A percentile compares a stretch with the other conserved stretches of the same genome.
These are phyloP conservation scores for Stemphylium vesicarium DNA, from an alignment of 2,329 filamentous ascomycete genomes.

Conservation along the genomic window DNA sequence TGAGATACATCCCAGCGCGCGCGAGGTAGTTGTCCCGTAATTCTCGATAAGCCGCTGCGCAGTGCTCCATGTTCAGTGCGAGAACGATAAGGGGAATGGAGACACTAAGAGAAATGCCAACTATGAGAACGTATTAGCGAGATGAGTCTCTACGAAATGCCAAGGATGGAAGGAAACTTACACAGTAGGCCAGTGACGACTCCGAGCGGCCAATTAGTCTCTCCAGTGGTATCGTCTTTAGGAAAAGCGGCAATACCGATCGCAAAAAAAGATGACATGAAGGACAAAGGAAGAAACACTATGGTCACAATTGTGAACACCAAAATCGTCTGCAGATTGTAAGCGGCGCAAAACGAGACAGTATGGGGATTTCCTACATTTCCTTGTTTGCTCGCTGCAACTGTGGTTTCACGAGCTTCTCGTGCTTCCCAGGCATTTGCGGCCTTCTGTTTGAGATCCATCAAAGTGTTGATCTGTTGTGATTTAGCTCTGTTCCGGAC, in stretches of 20 bases:
- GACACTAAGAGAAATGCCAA: neutral
- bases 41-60: neutral
- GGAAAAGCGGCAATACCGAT: constrained; percentile 16
- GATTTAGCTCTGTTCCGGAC: neutral
- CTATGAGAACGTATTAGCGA: neutral
- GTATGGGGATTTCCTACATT: neutral
- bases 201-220: constrained; percentile 9
- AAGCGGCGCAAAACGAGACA: neutral
- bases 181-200: constrained; percentile 9
- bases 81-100: neutral
- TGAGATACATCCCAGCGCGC: neutral
- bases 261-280: constrained; percentile 23
- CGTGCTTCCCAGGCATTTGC: constrained; percentile 23
- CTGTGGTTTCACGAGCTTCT: constrained; percentile 14
- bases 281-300: constrained; percentile 20
- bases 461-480: constrained; percentile 14
- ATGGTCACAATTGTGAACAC: constrained; percentile 23
- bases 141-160: neutral
- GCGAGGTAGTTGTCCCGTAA: neutral
- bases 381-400: constrained; percentile 17
- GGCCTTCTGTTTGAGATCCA: constrained; percentile 25
- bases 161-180: neutral
- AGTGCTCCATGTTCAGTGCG: neutral
- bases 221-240: constrained; percentile 2
- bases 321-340: constrained; percentile 7